These are phyloP conservation scores for Stipa capillata DNA, from an alignment of 176 grass and related monocot genomes.

Conservation along the genomic window DNA sequence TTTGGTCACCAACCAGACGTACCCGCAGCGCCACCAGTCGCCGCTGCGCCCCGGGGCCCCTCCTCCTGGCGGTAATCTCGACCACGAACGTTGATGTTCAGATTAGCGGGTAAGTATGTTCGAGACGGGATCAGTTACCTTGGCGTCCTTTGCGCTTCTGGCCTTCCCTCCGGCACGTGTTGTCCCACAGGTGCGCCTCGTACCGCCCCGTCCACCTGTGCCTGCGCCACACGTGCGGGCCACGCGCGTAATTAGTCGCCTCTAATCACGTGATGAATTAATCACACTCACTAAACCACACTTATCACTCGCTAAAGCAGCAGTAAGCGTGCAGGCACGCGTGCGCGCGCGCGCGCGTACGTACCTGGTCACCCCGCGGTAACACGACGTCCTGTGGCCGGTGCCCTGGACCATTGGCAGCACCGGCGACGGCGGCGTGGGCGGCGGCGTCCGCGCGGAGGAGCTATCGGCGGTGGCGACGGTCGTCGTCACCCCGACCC, in stretches of 20 bases:
- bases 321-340: no score
- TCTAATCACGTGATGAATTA: not conserved
- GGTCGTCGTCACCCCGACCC: not conserved
- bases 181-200: constrained; percentile 96
- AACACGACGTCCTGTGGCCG: constrained; percentile 52
- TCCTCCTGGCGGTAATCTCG: not conserved
- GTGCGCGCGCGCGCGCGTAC: no score
- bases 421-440: not conserved
- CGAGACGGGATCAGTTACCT: constrained; percentile 32
- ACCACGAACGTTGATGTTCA: not conserved
- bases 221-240: constrained; percentile 39
- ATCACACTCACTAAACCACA: constrained; percentile 19
- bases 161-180: constrained; percentile 67
- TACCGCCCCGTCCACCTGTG: constrained; percentile 83
- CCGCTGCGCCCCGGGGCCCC: not conserved
- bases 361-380: constrained; percentile 84
- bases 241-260: not conserved
- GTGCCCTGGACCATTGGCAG: constrained; percentile 1
- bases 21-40: no score
- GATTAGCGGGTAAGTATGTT: not conserved
- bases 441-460: not conserved
- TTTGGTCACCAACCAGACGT: no score
- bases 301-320: constrained; percentile 2
- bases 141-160: constrained; percentile 87
- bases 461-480: not conserved